Base-by-base conservation (phyloP, 768 basidiomycete genomes). In the Russula vinacea region DNA sequence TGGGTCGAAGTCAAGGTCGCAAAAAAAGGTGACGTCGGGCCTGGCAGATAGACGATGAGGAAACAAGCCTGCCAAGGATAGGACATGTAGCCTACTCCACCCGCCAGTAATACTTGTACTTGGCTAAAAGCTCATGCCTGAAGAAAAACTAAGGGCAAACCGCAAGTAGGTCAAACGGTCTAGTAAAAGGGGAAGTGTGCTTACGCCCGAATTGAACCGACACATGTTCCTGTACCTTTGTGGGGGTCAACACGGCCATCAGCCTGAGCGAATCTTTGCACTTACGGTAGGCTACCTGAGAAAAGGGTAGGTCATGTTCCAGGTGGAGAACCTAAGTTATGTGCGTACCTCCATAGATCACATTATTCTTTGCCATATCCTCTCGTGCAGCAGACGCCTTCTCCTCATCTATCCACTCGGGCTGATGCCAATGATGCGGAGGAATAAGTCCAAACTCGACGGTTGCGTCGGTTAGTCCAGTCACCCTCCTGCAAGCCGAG, bases 201-300 rank as follows among this genome's bases (percentile, higher is more conserved):
- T 68, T 74, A 92, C 91, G 37, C 92, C 93, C 53, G 91, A 94
- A 76, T 95, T 93, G 76, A 87, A 98, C 13, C 95, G 85, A 75
- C 95, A 97, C 95, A 97, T 96, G 69, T 96, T 94, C 45, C 94
- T 85, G 71, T 97, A 96, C 22, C 84, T 87, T 69, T 37, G 56
- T 55, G 26, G 58, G 45, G 19, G 56, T 40, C 55, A 32, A 35
- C 65, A 51, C 51, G 7, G 39, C 53, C 11, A 26, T 40, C 19
- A 55, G 45, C 29, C 22, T n/a, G 22, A 54, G 55, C 44, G n/a
- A 2, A 11, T 3, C 26, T 39, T 9, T 17, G 29, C 39, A 83
- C 87, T 66, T 74, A 89, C 87, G 88, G 78, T 26, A 90, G 82
- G 70, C 89, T 90, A 60, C 85, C 88, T 89, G 67, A n/a, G 60